These are phyloP conservation scores for Penicillium parvum DNA, from an alignment of 495 filamentous ascomycete genomes.

Conservation along the genomic window DNA sequence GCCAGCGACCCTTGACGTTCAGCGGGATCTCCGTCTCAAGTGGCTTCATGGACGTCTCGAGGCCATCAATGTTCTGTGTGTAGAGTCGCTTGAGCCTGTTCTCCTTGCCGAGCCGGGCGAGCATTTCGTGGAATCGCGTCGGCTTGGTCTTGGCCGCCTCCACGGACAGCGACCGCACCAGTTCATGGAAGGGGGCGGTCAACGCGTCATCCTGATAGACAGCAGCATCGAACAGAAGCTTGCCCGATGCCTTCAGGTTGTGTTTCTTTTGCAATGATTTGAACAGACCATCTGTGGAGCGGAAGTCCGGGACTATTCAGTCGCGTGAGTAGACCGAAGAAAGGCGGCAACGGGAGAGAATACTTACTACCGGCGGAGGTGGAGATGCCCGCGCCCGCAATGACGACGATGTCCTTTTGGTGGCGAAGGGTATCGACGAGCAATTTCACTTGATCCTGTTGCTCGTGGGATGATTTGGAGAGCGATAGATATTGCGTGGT, in stretches of 20 bases:
- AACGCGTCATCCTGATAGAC: conserved; percentile 88
- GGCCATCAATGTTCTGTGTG: conserved; percentile 92
- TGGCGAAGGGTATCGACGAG: conserved; percentile 74
- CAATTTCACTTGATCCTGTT: conserved; percentile 58
- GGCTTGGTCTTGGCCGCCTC: conserved; percentile 70
- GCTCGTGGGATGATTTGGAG: conserved; percentile 41
- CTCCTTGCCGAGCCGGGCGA: conserved; percentile 85
- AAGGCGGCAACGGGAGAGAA: conserved; percentile 55
- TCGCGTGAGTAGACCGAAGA: conserved; percentile 40
- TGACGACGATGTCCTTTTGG: conserved; percentile 92
- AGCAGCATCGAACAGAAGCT: conserved; percentile 94
- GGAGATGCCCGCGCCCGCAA: conserved; percentile 95
- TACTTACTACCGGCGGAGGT: conserved; percentile 90
- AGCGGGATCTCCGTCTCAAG: conserved; percentile 73
- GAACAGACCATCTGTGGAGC: conserved; percentile 85
- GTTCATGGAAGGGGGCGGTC: conserved; percentile 86
- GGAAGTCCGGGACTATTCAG: conserved; percentile 87
- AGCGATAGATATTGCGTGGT: conserved; percentile 75
- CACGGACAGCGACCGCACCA: conserved; percentile 84
- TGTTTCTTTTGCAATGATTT: conserved; percentile 75
- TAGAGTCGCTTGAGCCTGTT: conserved; percentile 89
- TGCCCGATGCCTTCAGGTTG: conserved; percentile 87
- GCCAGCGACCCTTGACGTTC: conserved; percentile 80
- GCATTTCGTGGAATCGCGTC: conserved; percentile 88
- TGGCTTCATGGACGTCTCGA: conserved; percentile 81